Base-by-base conservation (phyloP, 441 rosid species). In the Adansonia grandidieri region DNA sequence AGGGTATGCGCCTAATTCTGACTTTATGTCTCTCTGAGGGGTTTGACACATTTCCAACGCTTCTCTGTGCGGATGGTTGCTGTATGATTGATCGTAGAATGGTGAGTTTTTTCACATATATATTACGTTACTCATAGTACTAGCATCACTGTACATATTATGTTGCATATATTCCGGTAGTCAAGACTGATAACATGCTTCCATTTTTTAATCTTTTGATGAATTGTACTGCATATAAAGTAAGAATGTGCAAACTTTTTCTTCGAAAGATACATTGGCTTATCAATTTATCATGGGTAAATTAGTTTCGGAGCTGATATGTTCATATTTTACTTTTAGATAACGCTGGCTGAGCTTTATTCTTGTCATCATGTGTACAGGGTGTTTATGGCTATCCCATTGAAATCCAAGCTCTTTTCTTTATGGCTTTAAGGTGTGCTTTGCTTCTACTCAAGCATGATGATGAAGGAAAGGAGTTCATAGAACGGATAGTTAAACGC, bases 41-140 rank as follows among this genome's bases (percentile, higher is more conserved):
- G 11, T 95, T 91, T 61, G 97, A 95, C 80, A 95, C 98, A 0
- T 93, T 95, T 80, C 98, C 97, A 1, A 95, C 98, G 17, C 97
- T 95, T 78, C 93, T 95, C 17, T 95, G 98, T 10, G 96, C 98
- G 28, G 98, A 93, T 70, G 98, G 98, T 65, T 95, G 98, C 89
- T 87, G 97, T 85, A 93, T 95, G 98, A 90, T 95, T 80, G 98
- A 95, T 87, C 93, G 98, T 37, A 88, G 98, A 81, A 95, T 93
- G 97, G 98, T 93, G 75, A 80, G 97, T 83, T 73, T 69, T 73
- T 62, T 28, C 14, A 57, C 9, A 10, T 58, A 15, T 20, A 67
- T 57, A 57, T 57, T 56, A 1, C 17, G 20, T 56, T 56, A 56
- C 60, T 15, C 6, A n/a, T 56, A 56, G 60, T 20, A 56, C 22